phyloP scores from a whole-genome alignment of 2,329 filamentous ascomycete species.

The Chaetomiaceae sp. region DNA sequence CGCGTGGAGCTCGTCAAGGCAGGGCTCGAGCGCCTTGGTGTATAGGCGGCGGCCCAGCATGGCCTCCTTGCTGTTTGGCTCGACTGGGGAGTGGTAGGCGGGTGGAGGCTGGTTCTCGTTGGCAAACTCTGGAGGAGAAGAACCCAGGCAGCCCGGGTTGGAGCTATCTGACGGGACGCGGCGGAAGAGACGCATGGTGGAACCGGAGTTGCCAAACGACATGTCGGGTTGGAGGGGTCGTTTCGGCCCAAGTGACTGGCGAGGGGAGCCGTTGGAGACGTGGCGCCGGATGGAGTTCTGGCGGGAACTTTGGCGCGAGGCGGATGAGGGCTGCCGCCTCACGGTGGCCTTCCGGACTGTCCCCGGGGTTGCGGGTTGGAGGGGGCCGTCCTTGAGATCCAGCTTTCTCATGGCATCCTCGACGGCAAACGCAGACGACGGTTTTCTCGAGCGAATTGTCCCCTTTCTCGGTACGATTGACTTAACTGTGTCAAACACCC shows the following conservation, averaged over 20 bases:
- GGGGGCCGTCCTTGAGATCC: constrained; percentile 56
- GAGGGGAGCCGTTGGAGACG: constrained; percentile 40
- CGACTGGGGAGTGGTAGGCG: constrained; percentile 37
- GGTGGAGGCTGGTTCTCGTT: constrained; percentile 62
- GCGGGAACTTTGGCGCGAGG: constrained; percentile 25
- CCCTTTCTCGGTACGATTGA: constrained; percentile 58
- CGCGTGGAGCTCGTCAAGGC: constrained; percentile 80
- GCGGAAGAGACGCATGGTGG: constrained; percentile 86
- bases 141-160: constrained; percentile 37
- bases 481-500: constrained; percentile 94
- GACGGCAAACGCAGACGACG: constrained; percentile 52
- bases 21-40: constrained; percentile 73
- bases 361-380: constrained; percentile 52
- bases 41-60: constrained; percentile 77
- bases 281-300: constrained; percentile 26
- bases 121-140: constrained; percentile 38
- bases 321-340: constrained; percentile 37
- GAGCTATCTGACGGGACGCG: constrained; percentile 71
- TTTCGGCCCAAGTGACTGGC: constrained; percentile 48
- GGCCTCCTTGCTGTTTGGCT: constrained; percentile 71
- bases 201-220: constrained; percentile 89
- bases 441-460: constrained; percentile 48
- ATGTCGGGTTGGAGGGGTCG: constrained; percentile 83
- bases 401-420: constrained; percentile 58
- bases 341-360: constrained; percentile 59